Base-by-base conservation (phyloP, 2,329 filamentous ascomycete genomes). In the Chaetothyriales sp. region DNA sequence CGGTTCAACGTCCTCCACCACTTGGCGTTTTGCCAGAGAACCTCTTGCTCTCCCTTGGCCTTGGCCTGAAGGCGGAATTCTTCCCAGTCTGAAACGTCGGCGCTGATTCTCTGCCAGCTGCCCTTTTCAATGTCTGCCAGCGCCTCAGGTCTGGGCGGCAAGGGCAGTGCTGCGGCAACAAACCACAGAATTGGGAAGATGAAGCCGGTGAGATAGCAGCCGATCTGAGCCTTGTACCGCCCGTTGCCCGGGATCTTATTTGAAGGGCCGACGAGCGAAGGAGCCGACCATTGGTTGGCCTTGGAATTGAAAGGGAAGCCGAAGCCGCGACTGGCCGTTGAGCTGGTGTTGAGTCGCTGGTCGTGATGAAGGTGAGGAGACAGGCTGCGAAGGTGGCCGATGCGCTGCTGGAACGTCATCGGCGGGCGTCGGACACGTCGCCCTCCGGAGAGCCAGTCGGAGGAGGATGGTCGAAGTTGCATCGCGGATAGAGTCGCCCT, bases 121-220 rank as follows among this genome's bases (percentile, higher is more conserved):
- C 26, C 32, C 48, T 60, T 59, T 43, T 60, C 57, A n/a, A 60
- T 73, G 42, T 73, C 68, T 65, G 79, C 76, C 18, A 75, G 68
- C 1, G 67, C 60, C 18, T 71, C 67, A 7, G 80, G 76, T 50
- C 75, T 74, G 1, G 70, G 70, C 8, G 84, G 84, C 5, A 93
- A 67, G 1, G 85, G 84, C 10, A 92, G 70, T 49, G 89, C 74
- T 1, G 86, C 78, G 1, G 82, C 87, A 55, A 87, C 72, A 70
- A 90, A 84, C 86, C 86, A 93, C 50, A 80, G 73, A 54, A 87
- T 74, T 5, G 86, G 87, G 61, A 87, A 79, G 46, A 90, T 69
- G 61, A 93, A 93, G 20, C 87, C 87, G 46, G 83, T 43, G 50
- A 81, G 78, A 66, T 93, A 93, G 47, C 86, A 70, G 49, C 83